Percentiles rank a stretch among this genome's conserved stretches.
Evolutionary conservation across 805 yeast genomes (phyloP).

Genomic region (Kodamaea restingae): DNA sequence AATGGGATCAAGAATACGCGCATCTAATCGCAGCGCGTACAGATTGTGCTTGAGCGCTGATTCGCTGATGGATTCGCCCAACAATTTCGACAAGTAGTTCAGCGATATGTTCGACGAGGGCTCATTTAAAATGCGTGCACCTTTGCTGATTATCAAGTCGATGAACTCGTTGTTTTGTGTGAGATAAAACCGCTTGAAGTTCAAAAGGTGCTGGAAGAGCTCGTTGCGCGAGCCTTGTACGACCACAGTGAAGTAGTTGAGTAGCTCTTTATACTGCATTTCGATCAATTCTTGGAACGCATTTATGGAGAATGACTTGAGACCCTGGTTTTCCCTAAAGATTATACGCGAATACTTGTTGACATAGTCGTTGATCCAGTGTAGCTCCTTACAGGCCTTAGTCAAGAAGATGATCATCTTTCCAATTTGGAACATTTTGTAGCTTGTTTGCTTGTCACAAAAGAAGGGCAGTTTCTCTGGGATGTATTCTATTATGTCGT

Average conservation of each 20-base stretch:
- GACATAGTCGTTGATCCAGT: constrained; percentile 53
- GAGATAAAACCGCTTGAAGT: constrained; percentile 61
- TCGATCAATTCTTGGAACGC: constrained; percentile 31
- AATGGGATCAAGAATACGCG: constrained; percentile 69
- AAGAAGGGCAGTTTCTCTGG: constrained; percentile 47
- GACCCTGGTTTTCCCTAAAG: constrained; percentile 29
- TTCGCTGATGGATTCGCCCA: constrained; percentile 58
- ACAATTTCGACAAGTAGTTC: constrained; percentile 57
- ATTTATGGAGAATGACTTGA: constrained; percentile 31
- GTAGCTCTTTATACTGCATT: constrained; percentile 49
- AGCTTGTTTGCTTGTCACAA: constrained; percentile 31
- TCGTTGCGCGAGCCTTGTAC: constrained; percentile 42
- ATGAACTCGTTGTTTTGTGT: constrained; percentile 81
- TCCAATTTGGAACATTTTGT: constrained; percentile 63
- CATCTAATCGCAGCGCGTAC: constrained; percentile 63
- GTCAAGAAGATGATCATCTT: constrained; percentile 63
- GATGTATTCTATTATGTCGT: constrained; percentile 30
- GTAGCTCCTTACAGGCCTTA: constrained; percentile 59
- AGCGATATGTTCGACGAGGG: constrained; percentile 64
- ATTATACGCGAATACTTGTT: constrained; percentile 28
- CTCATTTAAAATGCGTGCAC: constrained; percentile 48
- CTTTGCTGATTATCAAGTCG: constrained; percentile 56
- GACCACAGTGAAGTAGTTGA: constrained; percentile 46
- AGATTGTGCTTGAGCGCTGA: constrained; percentile 46
- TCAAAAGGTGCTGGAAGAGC: constrained; percentile 51